phyloP scores from a whole-genome alignment of 371 early-diverging fungal species.

The Enterocytospora artemiae region DNA sequence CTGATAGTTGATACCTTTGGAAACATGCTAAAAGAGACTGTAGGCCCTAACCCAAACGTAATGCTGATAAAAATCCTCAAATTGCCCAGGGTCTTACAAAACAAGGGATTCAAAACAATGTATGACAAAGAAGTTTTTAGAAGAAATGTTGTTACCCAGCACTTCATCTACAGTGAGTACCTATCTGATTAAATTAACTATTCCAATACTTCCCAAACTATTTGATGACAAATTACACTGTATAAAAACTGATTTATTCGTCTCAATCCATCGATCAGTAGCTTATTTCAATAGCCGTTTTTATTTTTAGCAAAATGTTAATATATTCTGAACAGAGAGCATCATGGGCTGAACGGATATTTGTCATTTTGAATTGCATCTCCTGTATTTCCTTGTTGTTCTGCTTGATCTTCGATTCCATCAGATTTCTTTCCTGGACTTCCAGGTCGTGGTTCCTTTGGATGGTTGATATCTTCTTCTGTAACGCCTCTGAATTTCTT shows the following conservation, averaged over 20 bases:
- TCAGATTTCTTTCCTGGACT: constrained; percentile 22
- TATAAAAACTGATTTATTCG: background rate
- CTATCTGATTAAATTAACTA: constrained; percentile 41
- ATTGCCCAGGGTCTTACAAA: constrained; percentile 71
- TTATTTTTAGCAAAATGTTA: constrained; percentile 1
- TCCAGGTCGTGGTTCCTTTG: constrained; percentile 32
- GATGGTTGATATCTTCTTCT: constrained; percentile 27
- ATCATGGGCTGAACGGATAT: constrained; percentile 7
- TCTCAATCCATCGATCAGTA: too few species aligned
- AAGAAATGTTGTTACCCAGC: constrained; percentile 92
- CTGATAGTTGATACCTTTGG: constrained; percentile 1
- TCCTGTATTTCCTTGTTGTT: constrained; percentile 39
- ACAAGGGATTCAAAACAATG: constrained; percentile 82
- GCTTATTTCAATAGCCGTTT: constrained; percentile 5
- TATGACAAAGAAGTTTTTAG: constrained; percentile 83
- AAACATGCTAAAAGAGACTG: constrained; percentile 16
- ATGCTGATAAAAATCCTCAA: background rate
- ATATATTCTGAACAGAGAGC: constrained; percentile 7
- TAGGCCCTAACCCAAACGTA: constrained; percentile 3
- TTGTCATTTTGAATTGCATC: constrained; percentile 1
- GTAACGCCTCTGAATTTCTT: constrained; percentile 23
- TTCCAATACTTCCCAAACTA: background rate
- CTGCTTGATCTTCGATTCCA: constrained; percentile 14
- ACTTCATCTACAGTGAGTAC: constrained; percentile 76
- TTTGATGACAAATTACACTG: background rate